phyloP scores from a whole-genome alignment of 257 asterid genomes.

The Solanum etuberosum region DNA sequence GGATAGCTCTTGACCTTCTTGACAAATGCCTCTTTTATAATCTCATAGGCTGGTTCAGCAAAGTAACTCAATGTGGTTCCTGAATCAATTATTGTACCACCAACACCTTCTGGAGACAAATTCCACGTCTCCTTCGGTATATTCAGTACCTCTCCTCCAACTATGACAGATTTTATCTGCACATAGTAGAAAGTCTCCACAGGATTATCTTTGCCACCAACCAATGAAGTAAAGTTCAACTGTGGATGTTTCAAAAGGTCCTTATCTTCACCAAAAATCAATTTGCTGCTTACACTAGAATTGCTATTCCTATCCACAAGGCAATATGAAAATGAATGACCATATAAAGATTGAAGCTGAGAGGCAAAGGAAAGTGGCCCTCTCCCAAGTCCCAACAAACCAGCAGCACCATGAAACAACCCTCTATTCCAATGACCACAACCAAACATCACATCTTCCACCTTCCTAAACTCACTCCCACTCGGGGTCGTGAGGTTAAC shows the following conservation, averaged over 20 bases:
- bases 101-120: slow-evolving; percentile 42
- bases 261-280: slow-evolving; percentile 75
- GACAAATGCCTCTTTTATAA: slow-evolving; percentile 52
- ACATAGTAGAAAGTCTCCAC: slow-evolving; percentile 80
- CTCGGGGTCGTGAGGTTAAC: slow-evolving; percentile 49
- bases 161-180: slow-evolving; percentile 46
- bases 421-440: slow-evolving; percentile 98
- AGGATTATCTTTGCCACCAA: slow-evolving; percentile 38
- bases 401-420: slow-evolving; percentile 89
- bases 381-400: slow-evolving; percentile 69
- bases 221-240: slow-evolving; percentile 57
- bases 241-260: slow-evolving; percentile 35
- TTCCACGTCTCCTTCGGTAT: slow-evolving; percentile 61
- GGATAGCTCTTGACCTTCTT: slow-evolving; percentile 40
- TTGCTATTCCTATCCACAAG: slow-evolving; percentile 74
- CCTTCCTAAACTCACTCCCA: slow-evolving; percentile 42
- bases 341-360: slow-evolving; percentile 58
- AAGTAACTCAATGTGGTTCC: slow-evolving; percentile 82
- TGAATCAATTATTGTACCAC: slow-evolving; percentile 83
- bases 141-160: slow-evolving; percentile 56
- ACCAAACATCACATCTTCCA: slow-evolving; percentile 85
- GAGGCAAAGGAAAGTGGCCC: slow-evolving; percentile 81
- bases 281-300: slow-evolving; percentile 66
- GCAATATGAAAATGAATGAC: slow-evolving; percentile 79
- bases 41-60: slow-evolving; percentile 62